A percentile compares a stretch with the other conserved stretches of the same genome.
These are phyloP conservation scores for Argentina anserina DNA, from an alignment of 306 rosid genomes.

Conservation along the genomic window DNA sequence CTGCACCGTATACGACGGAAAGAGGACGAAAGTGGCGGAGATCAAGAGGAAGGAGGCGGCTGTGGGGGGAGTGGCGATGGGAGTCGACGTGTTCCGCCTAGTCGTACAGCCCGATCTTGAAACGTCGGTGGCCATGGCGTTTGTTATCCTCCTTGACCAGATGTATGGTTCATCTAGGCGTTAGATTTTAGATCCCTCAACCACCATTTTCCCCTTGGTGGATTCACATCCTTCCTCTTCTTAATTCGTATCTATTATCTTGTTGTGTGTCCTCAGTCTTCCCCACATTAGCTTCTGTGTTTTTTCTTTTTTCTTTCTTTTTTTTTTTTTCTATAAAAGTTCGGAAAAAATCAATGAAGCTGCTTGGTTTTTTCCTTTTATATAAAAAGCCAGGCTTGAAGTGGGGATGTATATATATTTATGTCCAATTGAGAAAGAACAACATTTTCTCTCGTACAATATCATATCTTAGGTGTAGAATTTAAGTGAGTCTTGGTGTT, in stretches of 20 bases:
- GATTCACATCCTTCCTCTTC: neutral
- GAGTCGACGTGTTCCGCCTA: slow-evolving; percentile 66
- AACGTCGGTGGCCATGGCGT: slow-evolving; percentile 60
- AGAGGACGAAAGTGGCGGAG: slow-evolving; percentile 58
- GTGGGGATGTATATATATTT: neutral
- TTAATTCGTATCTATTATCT: neutral
- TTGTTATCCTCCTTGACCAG: slow-evolving; percentile 59
- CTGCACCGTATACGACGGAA: slow-evolving; percentile 48
- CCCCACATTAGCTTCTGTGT: neutral
- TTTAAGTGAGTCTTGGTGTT: neutral
- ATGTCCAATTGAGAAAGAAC: neutral
- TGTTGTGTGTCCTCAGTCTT: neutral
- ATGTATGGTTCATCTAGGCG: slow-evolving; percentile 41
- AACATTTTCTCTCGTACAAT: neutral
- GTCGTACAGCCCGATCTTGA: slow-evolving; percentile 51
- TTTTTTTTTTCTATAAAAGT: neutral
- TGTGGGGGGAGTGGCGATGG: slow-evolving; percentile 48
- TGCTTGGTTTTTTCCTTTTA: slow-evolving; percentile 49
- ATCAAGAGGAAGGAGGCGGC: slow-evolving; percentile 58
- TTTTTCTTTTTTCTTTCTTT: neutral
- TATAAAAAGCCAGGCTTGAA: slow-evolving; percentile 38
- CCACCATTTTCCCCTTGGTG: slow-evolving; percentile 22
- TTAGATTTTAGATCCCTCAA: neutral
- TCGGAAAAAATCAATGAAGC: slow-evolving; percentile 18
- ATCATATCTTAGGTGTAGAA: neutral